phyloP scores from a whole-genome alignment of 2,329 filamentous ascomycete genomes.

The Colletotrichum lentis region DNA sequence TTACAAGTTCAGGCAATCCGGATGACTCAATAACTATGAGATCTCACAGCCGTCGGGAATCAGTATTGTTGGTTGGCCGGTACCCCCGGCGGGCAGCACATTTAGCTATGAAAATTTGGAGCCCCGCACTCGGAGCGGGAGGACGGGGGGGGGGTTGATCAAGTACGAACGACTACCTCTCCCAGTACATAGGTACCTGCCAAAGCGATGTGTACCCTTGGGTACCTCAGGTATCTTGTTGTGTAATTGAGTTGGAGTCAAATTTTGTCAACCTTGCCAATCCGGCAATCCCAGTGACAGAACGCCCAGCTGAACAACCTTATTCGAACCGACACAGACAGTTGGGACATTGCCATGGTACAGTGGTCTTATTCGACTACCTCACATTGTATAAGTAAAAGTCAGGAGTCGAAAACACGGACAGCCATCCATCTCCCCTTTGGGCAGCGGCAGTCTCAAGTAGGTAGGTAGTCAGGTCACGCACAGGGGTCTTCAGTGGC shows the following conservation, averaged over 20 bases:
- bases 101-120: constrained; percentile 33
- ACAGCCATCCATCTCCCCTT: background rate
- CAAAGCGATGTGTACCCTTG: no score
- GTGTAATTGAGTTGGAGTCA: background rate
- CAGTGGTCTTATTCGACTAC: background rate
- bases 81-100: constrained; percentile 11
- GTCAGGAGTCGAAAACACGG: background rate
- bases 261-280: constrained; percentile 3
- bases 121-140: constrained; percentile 32
- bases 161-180: no score
- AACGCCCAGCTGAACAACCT: constrained; percentile 6
- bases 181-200: no score
- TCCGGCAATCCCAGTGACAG: background rate
- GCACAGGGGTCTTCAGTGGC: background rate
- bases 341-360: background rate
- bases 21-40: constrained; percentile 30
- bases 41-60: constrained; percentile 7
- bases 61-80: background rate
- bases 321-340: background rate
- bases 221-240: no score
- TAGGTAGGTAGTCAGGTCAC: background rate
- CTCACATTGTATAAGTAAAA: background rate
- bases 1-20: constrained; percentile 1
- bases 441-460: background rate
- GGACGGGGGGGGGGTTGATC: background rate